Percentiles rank a stretch among this genome's conserved stretches.
phyloP scores from a whole-genome alignment of 139 green algal species.

The Bryopsis sp. region DNA sequence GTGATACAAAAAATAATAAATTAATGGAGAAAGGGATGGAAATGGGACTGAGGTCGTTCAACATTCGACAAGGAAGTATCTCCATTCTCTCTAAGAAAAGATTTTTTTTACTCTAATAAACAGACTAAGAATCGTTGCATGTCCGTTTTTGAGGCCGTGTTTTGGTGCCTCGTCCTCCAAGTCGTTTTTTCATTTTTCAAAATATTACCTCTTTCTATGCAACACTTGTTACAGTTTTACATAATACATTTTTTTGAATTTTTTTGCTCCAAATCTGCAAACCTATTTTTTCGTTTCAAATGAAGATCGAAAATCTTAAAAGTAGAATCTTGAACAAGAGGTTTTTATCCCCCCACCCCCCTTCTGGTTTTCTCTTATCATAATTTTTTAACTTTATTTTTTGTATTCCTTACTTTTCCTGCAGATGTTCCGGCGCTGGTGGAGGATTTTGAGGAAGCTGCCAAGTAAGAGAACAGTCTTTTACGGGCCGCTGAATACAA shows the following conservation, averaged over 20 bases:
- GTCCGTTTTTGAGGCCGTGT: too few relatives aligned
- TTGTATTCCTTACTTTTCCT: not conserved
- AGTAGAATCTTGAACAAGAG: not conserved
- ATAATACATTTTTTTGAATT: not conserved
- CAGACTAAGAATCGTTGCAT: too few relatives aligned
- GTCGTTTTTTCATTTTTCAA: too few relatives aligned
- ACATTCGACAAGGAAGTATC: too few relatives aligned
- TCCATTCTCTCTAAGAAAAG: too few relatives aligned
- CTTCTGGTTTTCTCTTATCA: constrained; percentile 2
- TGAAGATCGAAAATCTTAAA: not conserved
- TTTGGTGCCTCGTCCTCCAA: too few relatives aligned
- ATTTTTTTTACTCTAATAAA: too few relatives aligned
- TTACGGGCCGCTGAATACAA: too few relatives aligned
- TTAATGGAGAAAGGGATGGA: not conserved
- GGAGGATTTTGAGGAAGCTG: constrained; percentile 73
- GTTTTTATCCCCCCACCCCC: not conserved
- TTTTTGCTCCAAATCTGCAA: not conserved
- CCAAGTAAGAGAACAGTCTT: constrained; percentile 31
- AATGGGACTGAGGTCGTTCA: not conserved
- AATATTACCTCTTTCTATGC: too few relatives aligned
- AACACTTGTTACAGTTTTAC: too few relatives aligned
- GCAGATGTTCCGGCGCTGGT: constrained; percentile 87
- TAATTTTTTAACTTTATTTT: constrained; percentile 10
- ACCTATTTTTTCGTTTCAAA: not conserved
- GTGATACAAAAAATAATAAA: not conserved